Base-by-base conservation (phyloP, 129 eudicot genomes). In the Flaveria linearis region DNA sequence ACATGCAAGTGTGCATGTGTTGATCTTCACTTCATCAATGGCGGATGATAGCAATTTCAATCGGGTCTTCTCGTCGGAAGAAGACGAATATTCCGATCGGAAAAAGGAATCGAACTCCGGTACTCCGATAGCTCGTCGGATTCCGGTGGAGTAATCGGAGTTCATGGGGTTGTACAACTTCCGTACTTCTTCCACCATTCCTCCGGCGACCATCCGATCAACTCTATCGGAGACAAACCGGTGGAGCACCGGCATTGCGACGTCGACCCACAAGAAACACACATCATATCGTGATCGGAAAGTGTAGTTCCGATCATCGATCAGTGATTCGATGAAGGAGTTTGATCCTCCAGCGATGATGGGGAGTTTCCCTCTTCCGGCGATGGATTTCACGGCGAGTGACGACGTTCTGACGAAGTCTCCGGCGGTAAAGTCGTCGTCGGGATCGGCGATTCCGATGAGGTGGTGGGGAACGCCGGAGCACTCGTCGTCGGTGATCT, bases 231-330 rank as follows among this genome's bases (percentile, higher is more conserved):
- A 88, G 41, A 91, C 85, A 53, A 79, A 84, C 9, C 63, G 73
- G 14, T 85, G 66, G 3, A 94, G 80, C 51, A 88, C 89, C 4
- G 90, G 88, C 85, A 82, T 81, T 26, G 87, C 80, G 1, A 91
- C 97, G 74, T 94, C 98, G 52, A 94, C 90, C 97, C 98, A 94
- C 25, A 94, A 80, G 77, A 94, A 94, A 64, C 97, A 94, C 39
- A 87, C 86, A 0, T 92, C 96, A 68, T 85, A 92, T 42, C 72
- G 75, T 16, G 91, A 80, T 36, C 80, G 70, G 42, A 90, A 90
- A 50, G 85, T 85, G 30, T 66, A 42, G 39, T 57, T 74, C 30
- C 80, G 84, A n/a, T 76, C 85, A 13, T 85, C 86, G 9, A 94
- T 69, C 7, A 94, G 81, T 0, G 93, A 86, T 49, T 94, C 97